Evolutionary conservation across 2,329 filamentous ascomycete genomes (phyloP), one percentile per base, ranked within the genome.

Genomic region (Hypoxylon sp.): DNA sequence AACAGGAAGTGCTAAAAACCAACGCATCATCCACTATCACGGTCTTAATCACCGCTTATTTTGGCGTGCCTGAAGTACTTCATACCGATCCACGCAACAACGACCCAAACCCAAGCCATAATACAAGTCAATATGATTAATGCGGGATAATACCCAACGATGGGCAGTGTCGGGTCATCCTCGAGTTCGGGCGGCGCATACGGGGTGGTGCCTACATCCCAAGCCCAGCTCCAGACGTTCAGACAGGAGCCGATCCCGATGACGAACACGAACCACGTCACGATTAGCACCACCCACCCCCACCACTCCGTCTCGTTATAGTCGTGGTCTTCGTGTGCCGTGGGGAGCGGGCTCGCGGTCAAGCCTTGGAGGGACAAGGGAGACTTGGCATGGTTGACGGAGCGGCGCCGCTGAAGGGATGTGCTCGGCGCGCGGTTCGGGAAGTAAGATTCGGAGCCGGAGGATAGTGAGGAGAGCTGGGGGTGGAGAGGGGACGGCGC

Each of bases 21-120:
- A n/a, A n/a, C n/a, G n/a, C n/a, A n/a, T n/a, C n/a, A n/a, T n/a
- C n/a, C n/a, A n/a, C n/a, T n/a, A n/a, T 44, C 16, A 7, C 16
- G 29, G 3, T 8, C 23, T 73, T 62, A 90, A 67, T 85, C 82
- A 21, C 80, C 80, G 48, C 76, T 83, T 51, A 97, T 95, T 75
- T 96, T 96, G 23, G 94, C 93, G 77, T 99, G 94, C 63, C 92
- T 86, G 69, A 99, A 99, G 72, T 97, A 97, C 71, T 99, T 99
- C 93, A 99, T 97, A 16, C 94, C 94, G 37, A 97, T 88, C 94
- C 94, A 99, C 7, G 95, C 94, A 50, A 95, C 87, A 8, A 96
- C 85, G 12, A 97, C 94, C 94, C 94, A 99, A 4, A 97, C 91
- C 94, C 94, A 99, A 12, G 92, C 91, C 90, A 99, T 97, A 19